A percentile compares a stretch with the other conserved stretches of the same genome.
Evolutionary conservation across 2,329 filamentous ascomycete genomes (phyloP).

Genomic region (Harringtonia lauricola): DNA sequence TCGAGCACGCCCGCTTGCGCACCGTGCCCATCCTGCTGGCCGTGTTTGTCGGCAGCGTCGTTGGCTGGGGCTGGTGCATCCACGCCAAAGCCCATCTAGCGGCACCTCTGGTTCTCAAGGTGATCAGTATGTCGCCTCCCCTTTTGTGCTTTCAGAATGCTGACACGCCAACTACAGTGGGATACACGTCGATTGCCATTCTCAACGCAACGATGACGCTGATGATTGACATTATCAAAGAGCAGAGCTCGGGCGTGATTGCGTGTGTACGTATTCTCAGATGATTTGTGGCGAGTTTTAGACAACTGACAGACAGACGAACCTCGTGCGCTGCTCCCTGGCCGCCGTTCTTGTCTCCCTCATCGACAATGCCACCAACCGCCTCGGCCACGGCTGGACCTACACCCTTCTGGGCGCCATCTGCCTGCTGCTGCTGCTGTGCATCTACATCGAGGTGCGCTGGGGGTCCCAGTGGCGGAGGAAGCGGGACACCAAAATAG

Average conservation of each 20-base stretch:
- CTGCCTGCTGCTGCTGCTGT: not conserved
- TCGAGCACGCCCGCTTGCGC: slow-evolving; percentile 16
- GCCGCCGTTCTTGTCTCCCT: slow-evolving; percentile 17
- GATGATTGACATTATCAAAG: slow-evolving; percentile 20
- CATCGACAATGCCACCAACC: slow-evolving; percentile 16
- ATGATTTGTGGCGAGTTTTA: not conserved
- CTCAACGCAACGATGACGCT: slow-evolving; percentile 21
- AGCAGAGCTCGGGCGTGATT: slow-evolving; percentile 17
- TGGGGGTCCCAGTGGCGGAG: too few species aligned
- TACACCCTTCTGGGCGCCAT: not conserved
- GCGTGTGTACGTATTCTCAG: slow-evolving; percentile 11
- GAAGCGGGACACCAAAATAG: too few species aligned
- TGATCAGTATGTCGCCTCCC: slow-evolving; percentile 6
- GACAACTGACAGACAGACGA: slow-evolving; percentile 13
- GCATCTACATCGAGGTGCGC: not conserved
- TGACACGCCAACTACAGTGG: slow-evolving; percentile 8
- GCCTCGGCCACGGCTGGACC: slow-evolving; percentile 3
- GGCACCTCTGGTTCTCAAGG: slow-evolving; percentile 14
- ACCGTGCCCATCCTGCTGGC: slow-evolving; percentile 15
- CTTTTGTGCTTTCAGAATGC: not conserved
- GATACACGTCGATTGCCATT: slow-evolving; percentile 19
- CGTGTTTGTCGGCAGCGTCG: slow-evolving; percentile 14
- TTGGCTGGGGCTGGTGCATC: slow-evolving; percentile 19
- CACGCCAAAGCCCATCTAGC: slow-evolving; percentile 14
- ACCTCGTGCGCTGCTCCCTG: slow-evolving; percentile 18